Conservation (phyloP, 2,329 filamentous ascomycete genomes). For the Berkeleyomyces basicola region DNA sequence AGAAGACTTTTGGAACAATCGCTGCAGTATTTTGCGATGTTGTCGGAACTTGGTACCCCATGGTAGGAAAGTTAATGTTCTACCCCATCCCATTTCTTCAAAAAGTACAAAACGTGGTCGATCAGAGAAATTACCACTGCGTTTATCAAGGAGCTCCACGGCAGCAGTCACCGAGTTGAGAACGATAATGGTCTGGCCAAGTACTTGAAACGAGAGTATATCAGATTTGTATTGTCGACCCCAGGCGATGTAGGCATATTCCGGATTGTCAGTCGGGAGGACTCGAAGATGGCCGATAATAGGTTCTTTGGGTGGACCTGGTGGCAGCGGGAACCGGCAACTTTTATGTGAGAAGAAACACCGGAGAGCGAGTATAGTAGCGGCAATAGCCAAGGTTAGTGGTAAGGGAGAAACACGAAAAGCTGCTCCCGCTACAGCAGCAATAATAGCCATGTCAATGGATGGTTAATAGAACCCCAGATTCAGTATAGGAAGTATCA, state of each 20-base stretch:
- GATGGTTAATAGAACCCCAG: no score
- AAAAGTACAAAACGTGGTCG: constrained; percentile 29
- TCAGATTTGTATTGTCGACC: constrained; percentile 35
- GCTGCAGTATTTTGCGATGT: constrained; percentile 28
- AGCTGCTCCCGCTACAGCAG: neutral
- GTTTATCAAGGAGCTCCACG: constrained; percentile 28
- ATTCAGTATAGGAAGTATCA: neutral
- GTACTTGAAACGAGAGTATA: constrained; percentile 27
- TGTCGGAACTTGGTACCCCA: constrained; percentile 28
- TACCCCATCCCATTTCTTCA: constrained; percentile 27
- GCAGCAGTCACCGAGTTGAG: constrained; percentile 27
- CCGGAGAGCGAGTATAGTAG: neutral
- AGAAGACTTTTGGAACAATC: constrained; percentile 26
- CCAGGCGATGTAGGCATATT: constrained; percentile 20
- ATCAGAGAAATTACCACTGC: constrained; percentile 27
- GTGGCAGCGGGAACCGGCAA: constrained; percentile 18
- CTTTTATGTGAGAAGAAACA: neutral
- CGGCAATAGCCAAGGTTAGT: neutral
- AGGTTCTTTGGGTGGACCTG: constrained; percentile 22
- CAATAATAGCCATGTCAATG: neutral
- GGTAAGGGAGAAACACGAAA: neutral
- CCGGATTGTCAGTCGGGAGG: constrained; percentile 22
- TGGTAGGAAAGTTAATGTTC: constrained; percentile 25
- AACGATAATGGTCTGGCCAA: constrained; percentile 26
- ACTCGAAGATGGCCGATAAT: constrained; percentile 29